phyloP scores from a whole-genome alignment of 169 alveolate species.

The Plasmodium inui region DNA sequence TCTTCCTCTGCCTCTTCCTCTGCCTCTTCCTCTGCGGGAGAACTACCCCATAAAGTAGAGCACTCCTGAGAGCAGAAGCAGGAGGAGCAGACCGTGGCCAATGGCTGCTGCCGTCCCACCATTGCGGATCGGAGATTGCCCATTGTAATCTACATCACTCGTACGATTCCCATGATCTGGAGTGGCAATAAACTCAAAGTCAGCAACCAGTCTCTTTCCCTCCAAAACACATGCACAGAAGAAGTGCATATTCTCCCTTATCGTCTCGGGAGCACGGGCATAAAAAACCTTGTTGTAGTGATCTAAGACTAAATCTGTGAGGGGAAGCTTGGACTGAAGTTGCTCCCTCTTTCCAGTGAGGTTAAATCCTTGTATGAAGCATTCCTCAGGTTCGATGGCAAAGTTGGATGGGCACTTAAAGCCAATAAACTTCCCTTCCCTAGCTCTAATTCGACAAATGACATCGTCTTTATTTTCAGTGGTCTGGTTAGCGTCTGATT shows the following conservation, averaged over 20 bases:
- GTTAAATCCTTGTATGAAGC: conserved; percentile 47
- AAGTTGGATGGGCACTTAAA: conserved; percentile 41
- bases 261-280: background rate
- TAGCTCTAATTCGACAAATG: background rate
- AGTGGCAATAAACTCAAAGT: background rate
- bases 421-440: conserved; percentile 18
- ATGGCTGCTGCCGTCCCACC: background rate
- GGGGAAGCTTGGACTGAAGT: background rate
- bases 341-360: conserved; percentile 5
- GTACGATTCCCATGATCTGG: background rate
- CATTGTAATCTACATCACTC: background rate
- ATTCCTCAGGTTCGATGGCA: conserved; percentile 39
- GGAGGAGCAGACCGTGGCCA: background rate
- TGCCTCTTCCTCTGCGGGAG: background rate
- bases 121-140: background rate
- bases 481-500: background rate
- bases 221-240: conserved; percentile 28
- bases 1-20: no score
- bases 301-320: conserved; percentile 21
- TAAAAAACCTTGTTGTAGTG: conserved; percentile 26
- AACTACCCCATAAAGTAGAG: background rate
- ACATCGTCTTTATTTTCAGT: background rate
- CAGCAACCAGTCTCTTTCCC: conserved; percentile 1
- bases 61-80: background rate
- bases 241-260: background rate